These are phyloP conservation scores for Xylaria sp. DNA, from an alignment of 2,329 filamentous ascomycete species.

Conservation along the genomic window DNA sequence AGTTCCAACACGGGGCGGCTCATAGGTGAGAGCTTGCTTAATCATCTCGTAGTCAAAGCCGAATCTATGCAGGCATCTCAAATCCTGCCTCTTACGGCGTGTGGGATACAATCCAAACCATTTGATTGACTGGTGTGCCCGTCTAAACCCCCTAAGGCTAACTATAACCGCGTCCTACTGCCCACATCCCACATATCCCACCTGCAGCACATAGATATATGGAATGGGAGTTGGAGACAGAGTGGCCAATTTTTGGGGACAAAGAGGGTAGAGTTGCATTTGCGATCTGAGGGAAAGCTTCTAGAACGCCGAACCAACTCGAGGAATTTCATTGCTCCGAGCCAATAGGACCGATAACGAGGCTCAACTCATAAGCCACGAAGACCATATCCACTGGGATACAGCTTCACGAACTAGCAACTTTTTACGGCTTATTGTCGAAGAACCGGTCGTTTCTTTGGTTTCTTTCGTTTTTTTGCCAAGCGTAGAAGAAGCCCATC, in stretches of 20 bases:
- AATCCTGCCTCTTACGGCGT: constrained; percentile 25
- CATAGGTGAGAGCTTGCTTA: constrained; percentile 5
- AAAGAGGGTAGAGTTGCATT: constrained; percentile 30
- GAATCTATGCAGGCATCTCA: constrained; percentile 30
- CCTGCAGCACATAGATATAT: background rate
- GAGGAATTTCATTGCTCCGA: background rate
- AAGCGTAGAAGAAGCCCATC: constrained; percentile 1
- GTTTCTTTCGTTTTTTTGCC: background rate
- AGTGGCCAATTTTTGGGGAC: constrained; percentile 24
- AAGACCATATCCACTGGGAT: background rate
- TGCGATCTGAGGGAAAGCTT: constrained; percentile 25
- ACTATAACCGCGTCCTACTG: constrained; percentile 7
- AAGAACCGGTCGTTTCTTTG: background rate
- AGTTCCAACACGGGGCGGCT: constrained; percentile 19
- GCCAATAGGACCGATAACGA: constrained; percentile 35
- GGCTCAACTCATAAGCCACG: constrained; percentile 26
- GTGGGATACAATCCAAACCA: constrained; percentile 29
- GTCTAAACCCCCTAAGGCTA: background rate
- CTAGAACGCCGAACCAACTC: constrained; percentile 29
- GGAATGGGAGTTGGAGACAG: constrained; percentile 24
- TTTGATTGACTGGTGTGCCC: constrained; percentile 7
- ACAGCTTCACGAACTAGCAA: constrained; percentile 16
- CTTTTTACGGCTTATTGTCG: background rate
- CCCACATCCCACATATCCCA: background rate
- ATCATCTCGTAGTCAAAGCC: constrained; percentile 17